Evolutionary conservation across 2,329 filamentous ascomycete species (phyloP).

Genomic region (Exophiala lecanii-corni): DNA sequence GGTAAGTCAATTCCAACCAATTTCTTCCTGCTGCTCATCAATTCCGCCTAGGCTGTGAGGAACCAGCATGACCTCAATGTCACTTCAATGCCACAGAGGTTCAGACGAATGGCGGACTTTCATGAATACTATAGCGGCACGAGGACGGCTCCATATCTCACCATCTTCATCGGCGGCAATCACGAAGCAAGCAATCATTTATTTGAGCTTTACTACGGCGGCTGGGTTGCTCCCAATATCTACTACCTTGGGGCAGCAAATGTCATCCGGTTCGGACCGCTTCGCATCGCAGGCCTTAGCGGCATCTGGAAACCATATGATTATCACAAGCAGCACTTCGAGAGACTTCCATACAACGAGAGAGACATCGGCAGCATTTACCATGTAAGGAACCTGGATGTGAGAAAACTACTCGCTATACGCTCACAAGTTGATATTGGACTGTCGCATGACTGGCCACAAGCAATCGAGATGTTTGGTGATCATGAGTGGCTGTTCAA

Average conservation of each 20-base stretch:
- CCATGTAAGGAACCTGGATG: constrained; percentile 82
- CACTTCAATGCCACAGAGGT: constrained; percentile 87
- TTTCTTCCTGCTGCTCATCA: constrained; percentile 7
- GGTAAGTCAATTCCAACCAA: constrained; percentile 40
- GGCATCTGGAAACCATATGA: constrained; percentile 94
- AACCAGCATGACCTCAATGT: constrained; percentile 83
- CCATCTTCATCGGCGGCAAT: constrained; percentile 89
- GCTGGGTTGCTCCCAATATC: constrained; percentile 94
- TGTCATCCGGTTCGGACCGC: constrained; percentile 72
- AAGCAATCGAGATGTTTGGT: constrained; percentile 73
- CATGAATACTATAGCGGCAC: constrained; percentile 85
- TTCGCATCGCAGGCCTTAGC: constrained; percentile 84
- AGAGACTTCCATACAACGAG: constrained; percentile 76
- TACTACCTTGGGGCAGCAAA: constrained; percentile 96
- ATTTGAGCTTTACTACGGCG: constrained; percentile 91
- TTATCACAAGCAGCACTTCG: constrained; percentile 76
- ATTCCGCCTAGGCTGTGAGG: constrained; percentile 63
- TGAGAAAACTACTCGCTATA: constrained; percentile 81
- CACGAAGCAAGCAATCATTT: constrained; percentile 90
- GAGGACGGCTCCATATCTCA: constrained; percentile 76
- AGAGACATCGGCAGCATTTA: constrained; percentile 79
- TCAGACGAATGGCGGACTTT: constrained; percentile 84
- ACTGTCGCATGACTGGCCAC: constrained; percentile 93
- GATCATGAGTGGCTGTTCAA: constrained; percentile 64
- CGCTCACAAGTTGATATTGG: constrained; percentile 87